phyloP scores from a whole-genome alignment of 2,329 filamentous ascomycete species.

The Claviceps pazoutovae region DNA sequence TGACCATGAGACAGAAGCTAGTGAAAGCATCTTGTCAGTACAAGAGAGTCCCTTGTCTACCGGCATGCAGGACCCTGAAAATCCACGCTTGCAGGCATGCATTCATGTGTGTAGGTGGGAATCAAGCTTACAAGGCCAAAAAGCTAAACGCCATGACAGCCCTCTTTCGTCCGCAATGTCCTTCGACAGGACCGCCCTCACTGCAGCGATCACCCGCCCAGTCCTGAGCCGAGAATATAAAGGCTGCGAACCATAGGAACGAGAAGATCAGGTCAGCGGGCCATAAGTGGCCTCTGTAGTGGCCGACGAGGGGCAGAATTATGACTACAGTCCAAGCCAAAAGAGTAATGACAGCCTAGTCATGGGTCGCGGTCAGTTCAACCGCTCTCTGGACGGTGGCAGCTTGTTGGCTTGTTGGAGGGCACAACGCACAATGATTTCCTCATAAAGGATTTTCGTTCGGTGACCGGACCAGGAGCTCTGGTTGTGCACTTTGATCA shows the following conservation, averaged over 20 bases:
- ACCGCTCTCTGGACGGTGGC: too few species aligned
- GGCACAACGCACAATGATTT: slow-evolving; percentile 10
- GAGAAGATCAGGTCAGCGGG: slow-evolving; percentile 12
- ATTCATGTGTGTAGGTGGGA: not conserved
- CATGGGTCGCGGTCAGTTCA: too few species aligned
- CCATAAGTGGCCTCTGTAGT: slow-evolving; percentile 11
- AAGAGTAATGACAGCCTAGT: slow-evolving; percentile 12
- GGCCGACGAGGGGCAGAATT: slow-evolving; percentile 8
- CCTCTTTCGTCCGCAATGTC: slow-evolving; percentile 10
- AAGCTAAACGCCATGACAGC: slow-evolving; percentile 13
- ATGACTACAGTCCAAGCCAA: slow-evolving; percentile 10
- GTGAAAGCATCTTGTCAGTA: not conserved
- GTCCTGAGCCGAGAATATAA: slow-evolving; percentile 13
- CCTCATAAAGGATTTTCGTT: slow-evolving; percentile 12
- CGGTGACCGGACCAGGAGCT: not conserved
- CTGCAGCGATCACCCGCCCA: slow-evolving; percentile 10
- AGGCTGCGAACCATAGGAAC: slow-evolving; percentile 15
- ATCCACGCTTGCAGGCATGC: too few species aligned
- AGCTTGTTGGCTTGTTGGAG: not conserved
- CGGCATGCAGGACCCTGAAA: too few species aligned
- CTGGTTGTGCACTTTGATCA: slow-evolving; percentile 5
- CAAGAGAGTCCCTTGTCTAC: not conserved
- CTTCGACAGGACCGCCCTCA: not conserved
- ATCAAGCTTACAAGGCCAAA: slow-evolving; percentile 12
- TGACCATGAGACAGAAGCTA: slow-evolving; percentile 11